These are phyloP conservation scores for Colletotrichum plurivorum DNA, from an alignment of 2,329 filamentous ascomycete species.

Conservation along the genomic window DNA sequence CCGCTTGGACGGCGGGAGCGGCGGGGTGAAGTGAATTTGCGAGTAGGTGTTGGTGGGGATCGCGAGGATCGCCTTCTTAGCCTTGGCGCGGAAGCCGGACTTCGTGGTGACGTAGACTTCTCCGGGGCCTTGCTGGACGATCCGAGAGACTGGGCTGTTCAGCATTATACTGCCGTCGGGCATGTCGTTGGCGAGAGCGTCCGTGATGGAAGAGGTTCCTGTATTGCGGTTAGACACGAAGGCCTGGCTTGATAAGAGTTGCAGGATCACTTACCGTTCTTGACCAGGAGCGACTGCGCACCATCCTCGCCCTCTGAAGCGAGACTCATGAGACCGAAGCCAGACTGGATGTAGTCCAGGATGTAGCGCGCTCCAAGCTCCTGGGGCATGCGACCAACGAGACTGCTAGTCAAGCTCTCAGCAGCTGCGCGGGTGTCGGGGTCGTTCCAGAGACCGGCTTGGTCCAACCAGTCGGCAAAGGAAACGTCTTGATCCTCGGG, in stretches of 20 bases:
- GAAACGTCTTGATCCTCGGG: constrained; percentile 12
- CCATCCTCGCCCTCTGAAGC: constrained; percentile 42
- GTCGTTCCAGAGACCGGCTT: constrained; percentile 4
- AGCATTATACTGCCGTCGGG: constrained; percentile 36
- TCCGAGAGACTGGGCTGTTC: constrained; percentile 39
- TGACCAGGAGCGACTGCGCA: constrained; percentile 45
- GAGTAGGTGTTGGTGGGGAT: constrained; percentile 45
- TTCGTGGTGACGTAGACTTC: constrained; percentile 39
- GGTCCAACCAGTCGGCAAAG: constrained; percentile 11
- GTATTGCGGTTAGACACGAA: not conserved
- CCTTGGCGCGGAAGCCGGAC: constrained; percentile 30
- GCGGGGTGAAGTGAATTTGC: constrained; percentile 44
- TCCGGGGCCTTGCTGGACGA: constrained; percentile 37
- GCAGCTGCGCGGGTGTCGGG: not conserved
- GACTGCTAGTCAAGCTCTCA: constrained; percentile 14
- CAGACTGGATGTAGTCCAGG: constrained; percentile 43
- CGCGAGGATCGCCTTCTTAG: constrained; percentile 46
- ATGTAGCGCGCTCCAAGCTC: constrained; percentile 43
- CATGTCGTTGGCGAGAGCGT: constrained; percentile 39
- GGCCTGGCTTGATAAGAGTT: no score
- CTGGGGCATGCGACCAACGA: constrained; percentile 43
- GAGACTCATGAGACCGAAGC: constrained; percentile 42
- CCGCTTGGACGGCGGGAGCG: constrained; percentile 48
- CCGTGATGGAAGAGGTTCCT: constrained; percentile 32
- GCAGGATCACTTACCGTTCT: constrained; percentile 36